Evolutionary conservation across 345 rosid genomes (phyloP), one percentile per base, ranked within the genome.

Genomic region (Populus nigra): DNA sequence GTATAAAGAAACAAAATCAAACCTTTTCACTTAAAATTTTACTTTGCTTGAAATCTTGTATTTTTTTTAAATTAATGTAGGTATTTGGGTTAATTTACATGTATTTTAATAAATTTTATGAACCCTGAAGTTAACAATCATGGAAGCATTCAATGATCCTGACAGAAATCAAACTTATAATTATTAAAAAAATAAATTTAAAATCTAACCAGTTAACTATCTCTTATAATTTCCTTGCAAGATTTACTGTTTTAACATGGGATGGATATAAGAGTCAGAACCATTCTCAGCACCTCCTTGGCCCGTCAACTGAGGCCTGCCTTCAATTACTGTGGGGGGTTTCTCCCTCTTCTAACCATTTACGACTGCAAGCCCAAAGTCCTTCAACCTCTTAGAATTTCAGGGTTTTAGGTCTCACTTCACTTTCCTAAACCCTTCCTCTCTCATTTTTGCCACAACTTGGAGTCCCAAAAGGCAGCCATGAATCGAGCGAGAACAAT

Each of bases 401-500:
- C 41, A 11, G 33, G 50, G 65, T 69, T 70, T 57, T 11, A 8
- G 17, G 0, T 39, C 10, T 45, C 16, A 16, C 61, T 77, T 35
- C 66, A 80, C 84, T 82, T 80, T 39, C 67, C 36, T 53, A 70
- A 31, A 4, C 77, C 67, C 78, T 13, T 35, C 18, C 16, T 67
- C 70, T 13, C 31, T 61, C 38, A 5, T 38, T 57, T 43, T 27
- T 27, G 23, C 33, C 5, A 18, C 68, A 39, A 16, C 9, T 25
- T 23, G 0, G 22, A n/a, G 20, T 63, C 65, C 11, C 50, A 0
- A 12, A 47, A 62, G 13, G 69, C 78, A 84, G 80, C 82, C 77
- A 94, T 92, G 97, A 83, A 90, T 73, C 90, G 91, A 70, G 88
- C 92, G 49, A 88, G 79, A 84, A 69, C 87, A 73, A 41, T 87